These are phyloP conservation scores for Lasiodiplodia citricola DNA, from an alignment of 2,329 filamentous ascomycete species.

Conservation along the genomic window DNA sequence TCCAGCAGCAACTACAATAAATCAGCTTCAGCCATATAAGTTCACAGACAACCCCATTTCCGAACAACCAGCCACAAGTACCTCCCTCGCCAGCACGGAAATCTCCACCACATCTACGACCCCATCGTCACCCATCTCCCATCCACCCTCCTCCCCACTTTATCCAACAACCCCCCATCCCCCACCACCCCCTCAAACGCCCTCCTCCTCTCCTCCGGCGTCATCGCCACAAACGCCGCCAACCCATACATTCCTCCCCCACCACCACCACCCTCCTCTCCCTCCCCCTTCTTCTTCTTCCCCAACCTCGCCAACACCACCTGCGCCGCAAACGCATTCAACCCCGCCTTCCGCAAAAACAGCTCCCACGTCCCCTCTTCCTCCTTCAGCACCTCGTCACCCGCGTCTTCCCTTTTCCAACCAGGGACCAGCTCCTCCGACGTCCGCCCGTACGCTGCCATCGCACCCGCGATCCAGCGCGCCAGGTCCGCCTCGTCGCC, in stretches of 20 bases:
- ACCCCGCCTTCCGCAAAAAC: constrained; percentile 67
- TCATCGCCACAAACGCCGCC: constrained; percentile 64
- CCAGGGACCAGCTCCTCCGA: constrained; percentile 31
- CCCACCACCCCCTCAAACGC: constrained; percentile 61
- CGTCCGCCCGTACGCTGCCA: constrained; percentile 42
- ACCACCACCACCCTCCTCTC: background rate
- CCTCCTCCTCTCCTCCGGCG: constrained; percentile 52
- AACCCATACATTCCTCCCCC: constrained; percentile 48
- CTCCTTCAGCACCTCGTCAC: constrained; percentile 35
- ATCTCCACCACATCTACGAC: background rate
- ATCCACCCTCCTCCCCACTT: constrained; percentile 60
- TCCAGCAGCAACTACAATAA: no score
- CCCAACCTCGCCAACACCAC: constrained; percentile 60
- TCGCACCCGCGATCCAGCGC: constrained; percentile 38
- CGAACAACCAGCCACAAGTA: no score
- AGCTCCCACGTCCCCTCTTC: constrained; percentile 71
- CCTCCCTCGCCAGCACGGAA: no score
- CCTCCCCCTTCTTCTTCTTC: background rate
- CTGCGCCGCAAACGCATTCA: constrained; percentile 77
- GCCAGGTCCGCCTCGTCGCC: constrained; percentile 50
- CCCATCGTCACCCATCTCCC: constrained; percentile 47
- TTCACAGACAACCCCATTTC: no score
- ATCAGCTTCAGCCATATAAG: no score
- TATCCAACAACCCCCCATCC: constrained; percentile 58
- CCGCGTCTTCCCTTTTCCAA: no score